Conservation (phyloP, 2,329 filamentous ascomycete species). For the Lasiodiplodia theobromae region DNA sequence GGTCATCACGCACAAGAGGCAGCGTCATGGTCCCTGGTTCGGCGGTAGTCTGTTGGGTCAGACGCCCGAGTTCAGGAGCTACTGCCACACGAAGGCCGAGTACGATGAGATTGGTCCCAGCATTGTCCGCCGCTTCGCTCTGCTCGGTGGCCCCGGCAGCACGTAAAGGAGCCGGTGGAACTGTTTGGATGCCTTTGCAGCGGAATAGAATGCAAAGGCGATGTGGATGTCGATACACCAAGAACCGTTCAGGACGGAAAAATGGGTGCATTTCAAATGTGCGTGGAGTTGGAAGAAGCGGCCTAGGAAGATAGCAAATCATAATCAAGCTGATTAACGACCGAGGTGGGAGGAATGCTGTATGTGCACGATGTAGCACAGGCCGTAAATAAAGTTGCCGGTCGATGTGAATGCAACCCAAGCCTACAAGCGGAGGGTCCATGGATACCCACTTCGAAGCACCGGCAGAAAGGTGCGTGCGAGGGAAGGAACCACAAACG, state of each 20-base stretch:
- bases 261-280: constrained; percentile 14
- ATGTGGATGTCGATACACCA: constrained; percentile 23
- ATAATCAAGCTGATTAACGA: constrained; percentile 27
- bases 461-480: background rate
- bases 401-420: background rate
- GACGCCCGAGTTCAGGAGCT: constrained; percentile 97
- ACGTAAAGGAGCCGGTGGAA: constrained; percentile 55
- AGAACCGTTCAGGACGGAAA: constrained; percentile 9
- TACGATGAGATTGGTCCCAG: constrained; percentile 68
- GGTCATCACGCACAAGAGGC: constrained; percentile 96
- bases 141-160: constrained; percentile 89
- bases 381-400: background rate
- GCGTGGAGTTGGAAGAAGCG: constrained; percentile 20
- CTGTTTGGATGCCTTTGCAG: background rate
- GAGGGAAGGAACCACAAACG: background rate
- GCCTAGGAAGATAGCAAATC: constrained; percentile 14
- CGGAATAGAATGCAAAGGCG: background rate
- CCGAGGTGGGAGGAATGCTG: background rate
- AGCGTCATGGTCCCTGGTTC: constrained; percentile 98
- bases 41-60: constrained; percentile 95
- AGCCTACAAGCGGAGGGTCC: background rate
- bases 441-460: background rate
- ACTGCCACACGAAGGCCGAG: constrained; percentile 79
- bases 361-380: background rate
- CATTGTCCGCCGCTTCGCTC: constrained; percentile 92